Evolutionary conservation across 345 rosid species (phyloP).

Genomic region (Durio zibethinus): DNA sequence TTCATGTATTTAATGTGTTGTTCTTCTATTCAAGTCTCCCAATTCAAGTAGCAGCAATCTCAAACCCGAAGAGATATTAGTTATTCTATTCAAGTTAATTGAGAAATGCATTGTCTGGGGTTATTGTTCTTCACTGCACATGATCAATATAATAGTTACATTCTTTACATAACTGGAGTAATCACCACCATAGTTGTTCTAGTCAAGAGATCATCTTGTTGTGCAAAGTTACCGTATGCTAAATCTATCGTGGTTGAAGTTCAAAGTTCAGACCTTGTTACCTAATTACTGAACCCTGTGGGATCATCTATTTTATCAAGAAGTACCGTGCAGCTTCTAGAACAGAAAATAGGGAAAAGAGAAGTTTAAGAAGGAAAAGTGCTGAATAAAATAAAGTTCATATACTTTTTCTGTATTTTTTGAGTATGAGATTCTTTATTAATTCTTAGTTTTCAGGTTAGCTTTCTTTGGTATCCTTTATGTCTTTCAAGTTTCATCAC

Average conservation of each 20-base stretch:
- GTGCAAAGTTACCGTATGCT: neutral
- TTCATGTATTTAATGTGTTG: neutral
- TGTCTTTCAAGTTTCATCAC: neutral
- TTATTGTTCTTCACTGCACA: neutral
- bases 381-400: neutral
- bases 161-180: neutral
- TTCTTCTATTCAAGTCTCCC: neutral
- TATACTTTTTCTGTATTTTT: neutral
- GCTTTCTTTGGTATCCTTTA: neutral
- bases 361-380: neutral
- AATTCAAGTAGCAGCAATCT: neutral
- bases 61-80: neutral
- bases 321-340: neutral
- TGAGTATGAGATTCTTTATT: neutral
- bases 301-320: neutral
- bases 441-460: neutral
- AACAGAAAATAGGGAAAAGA: neutral
- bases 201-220: neutral
- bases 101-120: neutral
- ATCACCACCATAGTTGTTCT: neutral
- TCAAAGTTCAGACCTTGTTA: neutral
- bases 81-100: neutral
- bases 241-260: neutral
- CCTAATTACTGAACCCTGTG: neutral
- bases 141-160: neutral